Evolutionary conservation across 768 basidiomycete species (phyloP), one percentile per base, ranked within the genome.

Genomic region (Psilocybe subaeruginosa): DNA sequence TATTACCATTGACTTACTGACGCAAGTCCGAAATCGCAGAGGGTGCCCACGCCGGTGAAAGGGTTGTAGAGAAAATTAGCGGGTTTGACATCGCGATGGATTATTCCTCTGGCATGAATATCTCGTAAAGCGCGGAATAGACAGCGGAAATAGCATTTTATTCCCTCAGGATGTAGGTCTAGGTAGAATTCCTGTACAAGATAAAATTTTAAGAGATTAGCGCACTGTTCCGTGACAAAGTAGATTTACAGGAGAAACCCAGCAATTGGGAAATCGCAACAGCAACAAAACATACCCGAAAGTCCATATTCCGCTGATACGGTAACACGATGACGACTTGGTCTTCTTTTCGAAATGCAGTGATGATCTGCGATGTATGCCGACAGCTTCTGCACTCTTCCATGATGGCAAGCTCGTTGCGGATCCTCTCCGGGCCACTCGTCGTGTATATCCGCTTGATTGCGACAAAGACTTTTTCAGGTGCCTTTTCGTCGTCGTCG

Each of bases 381-480:
- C 93, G 82, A 63, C 91, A 92, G 1, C 92, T 89, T 69, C 93
- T 84, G 74, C 86, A 87, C 58, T 90, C 88, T 69, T 94, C 89
- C 80, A 99, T 84, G 59, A 99, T 95, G 6, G 87, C 78, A 55
- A 99, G 85, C 73, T 99, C 97, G 73, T 99, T 99, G 49, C 87
- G 82, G 69, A 99, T 96, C 19, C 97, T 82, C 54, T 91, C 89
- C 0, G 97, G 97, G 65, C 89, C 93, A 72, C 94, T 96, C 0
- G 97, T 99, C 8, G 95, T 96, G 72, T 99, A 94, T 73, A 99
- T 98, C 63, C 96, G 86, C 78, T 99, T 99, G 70, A 99, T 78
- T 0, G 97, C 97, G 43, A 99, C 95, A 68, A 90, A 95, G 4
- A 89, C 85, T 64, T 87, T 87, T 31, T 74, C 75, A 9, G 74